Conservation (phyloP, 495 filamentous ascomycete species). For the Neurospora discreta region DNA sequence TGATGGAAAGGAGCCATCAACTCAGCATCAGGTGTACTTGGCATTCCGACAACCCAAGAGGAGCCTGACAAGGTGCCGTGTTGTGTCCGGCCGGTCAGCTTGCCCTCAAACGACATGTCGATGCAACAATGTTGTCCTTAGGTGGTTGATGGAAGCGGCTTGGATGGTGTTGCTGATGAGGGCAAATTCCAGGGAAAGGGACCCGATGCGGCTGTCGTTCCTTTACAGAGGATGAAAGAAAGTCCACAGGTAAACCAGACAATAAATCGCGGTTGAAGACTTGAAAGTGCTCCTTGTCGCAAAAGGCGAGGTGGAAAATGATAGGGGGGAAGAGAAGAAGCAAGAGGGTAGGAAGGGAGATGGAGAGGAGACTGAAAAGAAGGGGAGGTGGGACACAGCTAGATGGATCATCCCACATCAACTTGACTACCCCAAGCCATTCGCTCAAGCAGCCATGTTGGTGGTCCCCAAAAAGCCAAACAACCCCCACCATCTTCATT, state of each 20-base stretch:
- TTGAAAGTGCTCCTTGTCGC: not conserved
- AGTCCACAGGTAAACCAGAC: not conserved
- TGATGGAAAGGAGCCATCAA: too few species aligned
- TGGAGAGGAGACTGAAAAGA: not conserved
- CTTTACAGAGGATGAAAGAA: not conserved
- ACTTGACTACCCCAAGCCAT: not conserved
- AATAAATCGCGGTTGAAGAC: not conserved
- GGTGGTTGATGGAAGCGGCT: too few species aligned
- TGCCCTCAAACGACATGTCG: too few species aligned
- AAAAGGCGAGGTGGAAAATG: not conserved
- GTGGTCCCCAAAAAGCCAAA: not conserved
- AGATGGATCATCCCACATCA: not conserved
- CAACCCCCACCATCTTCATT: not conserved
- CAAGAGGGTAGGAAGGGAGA: not conserved
- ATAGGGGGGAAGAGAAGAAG: not conserved
- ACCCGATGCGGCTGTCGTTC: not conserved
- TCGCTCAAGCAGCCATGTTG: not conserved
- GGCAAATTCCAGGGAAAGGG: too few species aligned
- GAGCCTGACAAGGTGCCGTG: too few species aligned
- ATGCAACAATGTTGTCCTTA: too few species aligned
- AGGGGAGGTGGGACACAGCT: not conserved
- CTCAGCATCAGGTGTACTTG: too few species aligned
- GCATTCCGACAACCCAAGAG: too few species aligned
- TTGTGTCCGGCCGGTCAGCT: too few species aligned
- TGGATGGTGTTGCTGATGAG: too few species aligned